Percentiles rank a stretch among this genome's conserved stretches.
Evolutionary conservation across 768 basidiomycete genomes (phyloP).

Genomic region (Naganishia friedmannii): DNA sequence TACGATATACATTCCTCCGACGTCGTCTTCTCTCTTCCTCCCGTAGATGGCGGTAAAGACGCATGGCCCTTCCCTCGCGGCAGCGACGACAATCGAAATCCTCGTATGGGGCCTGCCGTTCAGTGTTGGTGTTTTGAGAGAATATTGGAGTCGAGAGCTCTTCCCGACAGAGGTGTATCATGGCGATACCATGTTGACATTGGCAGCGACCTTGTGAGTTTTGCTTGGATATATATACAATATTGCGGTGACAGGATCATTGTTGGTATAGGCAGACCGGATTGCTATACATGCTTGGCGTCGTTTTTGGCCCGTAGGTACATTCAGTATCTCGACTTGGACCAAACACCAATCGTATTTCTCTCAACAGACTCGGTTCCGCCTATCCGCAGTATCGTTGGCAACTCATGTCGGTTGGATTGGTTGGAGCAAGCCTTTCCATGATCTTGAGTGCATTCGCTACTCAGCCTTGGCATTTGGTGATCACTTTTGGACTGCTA

Average conservation of each 20-base stretch:
- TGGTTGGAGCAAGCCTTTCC: constrained; percentile 32
- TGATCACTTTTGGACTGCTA: constrained; percentile 41
- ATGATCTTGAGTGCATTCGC: constrained; percentile 40
- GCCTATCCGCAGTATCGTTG: constrained; percentile 35
- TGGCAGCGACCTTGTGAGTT: constrained; percentile 41
- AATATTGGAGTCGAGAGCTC: constrained; percentile 41
- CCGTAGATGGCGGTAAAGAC: constrained; percentile 37
- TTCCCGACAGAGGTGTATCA: constrained; percentile 37
- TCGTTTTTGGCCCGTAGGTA: constrained; percentile 44
- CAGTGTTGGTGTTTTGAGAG: constrained; percentile 44
- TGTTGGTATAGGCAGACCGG: constrained; percentile 36
- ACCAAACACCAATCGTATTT: not conserved
- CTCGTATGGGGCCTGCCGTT: constrained; percentile 47
- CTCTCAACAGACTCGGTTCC: not conserved
- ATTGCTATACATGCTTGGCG: constrained; percentile 39
- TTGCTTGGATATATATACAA: not conserved
- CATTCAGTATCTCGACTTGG: not conserved
- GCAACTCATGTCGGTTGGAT: constrained; percentile 34
- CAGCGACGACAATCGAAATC: constrained; percentile 41
- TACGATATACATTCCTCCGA: not conserved
- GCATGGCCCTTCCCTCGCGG: constrained; percentile 46
- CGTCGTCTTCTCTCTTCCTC: constrained; percentile 25
- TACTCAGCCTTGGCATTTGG: constrained; percentile 47
- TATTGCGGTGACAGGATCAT: too few relatives aligned
- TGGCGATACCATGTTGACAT: constrained; percentile 36